These are phyloP conservation scores for Gastrolobium villosum DNA, from an alignment of 306 rosid species.

Conservation along the genomic window DNA sequence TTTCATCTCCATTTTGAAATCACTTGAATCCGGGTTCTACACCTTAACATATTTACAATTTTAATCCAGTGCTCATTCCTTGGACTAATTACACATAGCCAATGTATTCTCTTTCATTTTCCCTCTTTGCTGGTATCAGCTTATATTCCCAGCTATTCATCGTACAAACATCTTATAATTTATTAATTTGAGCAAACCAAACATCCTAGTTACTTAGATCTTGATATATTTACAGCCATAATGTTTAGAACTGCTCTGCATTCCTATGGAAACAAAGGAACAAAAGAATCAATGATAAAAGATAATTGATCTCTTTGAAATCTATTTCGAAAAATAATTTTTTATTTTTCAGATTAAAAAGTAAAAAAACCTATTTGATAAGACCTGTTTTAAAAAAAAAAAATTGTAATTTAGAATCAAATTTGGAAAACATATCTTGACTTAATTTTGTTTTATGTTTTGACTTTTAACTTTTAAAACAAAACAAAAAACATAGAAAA, in stretches of 20 bases:
- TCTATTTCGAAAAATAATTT: too few species aligned
- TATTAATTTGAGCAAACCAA: slow-evolving; percentile 1
- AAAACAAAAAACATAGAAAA: too few species aligned
- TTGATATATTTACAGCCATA: slow-evolving; percentile 22
- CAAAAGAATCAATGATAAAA: slow-evolving; percentile 10
- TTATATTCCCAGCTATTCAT: not conserved
- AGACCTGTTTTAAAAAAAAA: too few species aligned
- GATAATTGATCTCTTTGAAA: not conserved
- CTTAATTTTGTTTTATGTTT: too few species aligned
- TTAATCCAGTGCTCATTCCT: not conserved
- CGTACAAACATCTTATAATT: slow-evolving; percentile 15
- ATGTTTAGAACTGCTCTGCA: slow-evolving; percentile 26
- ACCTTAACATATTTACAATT: not conserved
- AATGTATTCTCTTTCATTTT: not conserved
- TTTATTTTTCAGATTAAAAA: too few species aligned
- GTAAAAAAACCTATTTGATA: too few species aligned
- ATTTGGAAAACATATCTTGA: too few species aligned
- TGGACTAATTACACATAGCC: not conserved
- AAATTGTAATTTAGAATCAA: too few species aligned
- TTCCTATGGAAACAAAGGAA: slow-evolving; percentile 19
- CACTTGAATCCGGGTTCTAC: not conserved
- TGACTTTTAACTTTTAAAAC: too few species aligned
- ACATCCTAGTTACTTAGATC: slow-evolving; percentile 21
- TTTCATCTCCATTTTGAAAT: not conserved
- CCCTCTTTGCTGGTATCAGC: not conserved